Percentiles rank a stretch among this genome's conserved stretches.
Evolutionary conservation across 441 rosid species (phyloP).

Genomic region (Bruguiera hainesii): DNA sequence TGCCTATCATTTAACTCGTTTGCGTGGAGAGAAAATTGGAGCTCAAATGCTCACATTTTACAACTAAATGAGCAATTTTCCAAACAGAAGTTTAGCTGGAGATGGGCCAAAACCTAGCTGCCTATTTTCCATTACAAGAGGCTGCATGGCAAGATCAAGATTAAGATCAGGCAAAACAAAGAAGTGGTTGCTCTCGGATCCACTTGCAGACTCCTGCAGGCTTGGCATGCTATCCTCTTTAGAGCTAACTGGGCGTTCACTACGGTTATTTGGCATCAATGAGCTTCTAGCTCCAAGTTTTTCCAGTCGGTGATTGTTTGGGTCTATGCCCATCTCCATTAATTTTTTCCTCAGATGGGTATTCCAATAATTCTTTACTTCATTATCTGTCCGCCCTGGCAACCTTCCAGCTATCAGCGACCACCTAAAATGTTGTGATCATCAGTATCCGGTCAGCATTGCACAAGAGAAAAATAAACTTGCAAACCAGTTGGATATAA

Average conservation of each 20-base stretch:
- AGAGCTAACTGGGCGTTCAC: not conserved
- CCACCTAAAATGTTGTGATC: constrained; percentile 23
- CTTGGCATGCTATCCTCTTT: constrained; percentile 7
- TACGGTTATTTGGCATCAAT: not conserved
- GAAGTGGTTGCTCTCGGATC: not conserved
- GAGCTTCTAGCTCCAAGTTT: not conserved
- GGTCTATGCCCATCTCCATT: constrained; percentile 29
- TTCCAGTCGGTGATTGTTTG: constrained; percentile 19
- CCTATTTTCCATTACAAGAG: constrained; percentile 6
- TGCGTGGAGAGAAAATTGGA: not conserved
- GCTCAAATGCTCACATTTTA: not conserved
- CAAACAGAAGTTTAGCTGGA: not conserved
- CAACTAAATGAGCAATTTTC: not conserved
- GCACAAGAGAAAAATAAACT: not conserved
- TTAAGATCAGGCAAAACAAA: constrained; percentile 33
- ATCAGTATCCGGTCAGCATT: not conserved
- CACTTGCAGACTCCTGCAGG: constrained; percentile 2
- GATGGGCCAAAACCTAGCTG: not conserved
- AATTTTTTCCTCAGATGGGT: constrained; percentile 32
- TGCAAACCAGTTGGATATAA: no score
- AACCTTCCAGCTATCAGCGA: constrained; percentile 39
- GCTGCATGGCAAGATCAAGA: constrained; percentile 27
- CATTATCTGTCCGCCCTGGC: constrained; percentile 39
- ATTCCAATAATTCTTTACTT: constrained; percentile 44
- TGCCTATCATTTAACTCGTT: not conserved